Percentiles rank a stretch among this genome's conserved stretches.
These are phyloP conservation scores for Emergomyces orientalis DNA, from an alignment of 2,329 filamentous ascomycete genomes.

Conservation along the genomic window DNA sequence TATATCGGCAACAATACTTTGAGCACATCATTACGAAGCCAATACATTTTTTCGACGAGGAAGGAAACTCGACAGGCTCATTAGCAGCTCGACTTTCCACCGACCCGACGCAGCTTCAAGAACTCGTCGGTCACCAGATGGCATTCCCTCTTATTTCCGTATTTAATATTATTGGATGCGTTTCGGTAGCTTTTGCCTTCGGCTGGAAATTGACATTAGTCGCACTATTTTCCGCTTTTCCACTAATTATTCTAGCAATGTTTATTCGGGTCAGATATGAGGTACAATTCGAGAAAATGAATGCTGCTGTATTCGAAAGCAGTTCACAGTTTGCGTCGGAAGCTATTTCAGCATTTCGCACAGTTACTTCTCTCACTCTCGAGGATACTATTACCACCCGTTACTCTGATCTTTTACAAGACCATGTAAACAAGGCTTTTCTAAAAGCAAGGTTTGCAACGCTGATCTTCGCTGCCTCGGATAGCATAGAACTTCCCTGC, in stretches of 20 bases:
- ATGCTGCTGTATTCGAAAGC: conserved; percentile 57
- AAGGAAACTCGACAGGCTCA: conserved; percentile 41
- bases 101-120: conserved; percentile 43
- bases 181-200: conserved; percentile 60
- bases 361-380: conserved; percentile 60
- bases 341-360: conserved; percentile 63
- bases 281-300: conserved; percentile 59
- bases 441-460: conserved; percentile 54
- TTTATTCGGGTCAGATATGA: conserved; percentile 54
- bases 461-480: conserved; percentile 58
- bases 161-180: conserved; percentile 55
- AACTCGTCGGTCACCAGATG: conserved; percentile 41
- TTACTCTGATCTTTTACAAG: conserved; percentile 50
- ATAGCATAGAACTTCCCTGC: conserved; percentile 55
- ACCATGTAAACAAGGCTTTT: conserved; percentile 52
- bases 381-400: conserved; percentile 55
- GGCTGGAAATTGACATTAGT: conserved; percentile 70
- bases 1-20: conserved; percentile 39
- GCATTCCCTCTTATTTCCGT: conserved; percentile 50
- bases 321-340: conserved; percentile 68
- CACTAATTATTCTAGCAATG: conserved; percentile 41
- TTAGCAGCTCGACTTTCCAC: conserved; percentile 41
- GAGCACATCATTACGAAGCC: conserved; percentile 37
- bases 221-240: conserved; percentile 50
- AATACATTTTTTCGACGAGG: conserved; percentile 36